Evolutionary conservation across 352 stramenopile genomes (phyloP), one percentile per base, ranked within the genome.

Genomic region (Globisporangium nagaii): DNA sequence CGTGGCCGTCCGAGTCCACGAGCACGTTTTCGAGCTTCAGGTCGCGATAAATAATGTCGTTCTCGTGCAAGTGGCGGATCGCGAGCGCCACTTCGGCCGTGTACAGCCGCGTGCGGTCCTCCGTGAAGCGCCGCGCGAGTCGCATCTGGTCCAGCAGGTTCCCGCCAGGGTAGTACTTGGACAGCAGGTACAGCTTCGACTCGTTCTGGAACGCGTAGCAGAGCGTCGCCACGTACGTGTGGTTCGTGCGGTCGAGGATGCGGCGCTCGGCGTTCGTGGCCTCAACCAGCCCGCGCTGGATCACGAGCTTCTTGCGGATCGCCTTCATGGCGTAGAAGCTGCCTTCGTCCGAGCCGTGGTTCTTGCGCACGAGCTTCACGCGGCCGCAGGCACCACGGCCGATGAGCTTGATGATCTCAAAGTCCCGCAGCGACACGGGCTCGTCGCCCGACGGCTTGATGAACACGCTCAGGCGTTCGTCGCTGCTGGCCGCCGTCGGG

Each of bases 11-110:
- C 13, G 84, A 88, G 58, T 98, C 96, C 37, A 99, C 84, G 13
- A 99, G 69, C 35, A 99, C 93, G 66, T 99, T 99, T 68, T 99
- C 97, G 34, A 98, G 93, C 76, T 99, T 99, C 27, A 99, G 77
- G 69, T 99, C 96, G 32, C 96, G 83, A 79, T 98, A 98, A 65
- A 98, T 96, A 71, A 98, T 97, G 76, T 97, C 82, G 57, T 95
- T 83, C 42, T 82, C 62, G 75, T 98, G 93, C 60, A 98, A 66
- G 65, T 97, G 83, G 52, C 92, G 74, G 44, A 99, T 94, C 22
- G 97, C 97, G 2, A 99, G 75, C 44, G 93, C 84, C 47, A 99
- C 97, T 67, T 99, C 90, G 7, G 97, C 96, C 11, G 95, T 84
- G 74, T 99, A 99, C 68, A 99, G 92, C 32, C 88, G 73, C 19